Base-by-base conservation (phyloP, 2,329 filamentous ascomycete genomes). In the Dothideomycetes sp. region DNA sequence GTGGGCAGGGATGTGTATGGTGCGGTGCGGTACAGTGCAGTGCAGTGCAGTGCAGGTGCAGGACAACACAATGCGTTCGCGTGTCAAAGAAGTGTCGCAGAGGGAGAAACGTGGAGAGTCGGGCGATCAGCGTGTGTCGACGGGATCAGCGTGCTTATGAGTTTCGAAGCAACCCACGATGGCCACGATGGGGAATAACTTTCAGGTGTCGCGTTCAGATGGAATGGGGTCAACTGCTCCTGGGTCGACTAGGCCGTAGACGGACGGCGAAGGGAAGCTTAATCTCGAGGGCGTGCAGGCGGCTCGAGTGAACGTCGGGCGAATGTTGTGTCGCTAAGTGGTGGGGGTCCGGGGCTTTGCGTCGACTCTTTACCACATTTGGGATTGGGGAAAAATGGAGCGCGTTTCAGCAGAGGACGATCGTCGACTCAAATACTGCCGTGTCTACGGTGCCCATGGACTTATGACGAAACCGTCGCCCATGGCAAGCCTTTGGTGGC, bases 111-210 rank as follows among this genome's bases (percentile, higher is more conserved):
- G 65, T 67, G 65, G 64, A 62, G 62, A 64, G 52, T n/a, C n/a
- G 58, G 60, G 56, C 59, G 65, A 66, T 68, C 63, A 44, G 34
- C 57, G 52, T 58, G 52, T 52, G 50, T 57, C 53, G 55, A 49
- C 59, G 65, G 63, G 66, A 69, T 69, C 65, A 66, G 65, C 65
- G 62, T 54, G 55, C 55, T 60, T 59, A 59, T 55, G 55, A 55
- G 52, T 44, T 52, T 39, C 40, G 40, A 36, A 31, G n/a, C n/a
- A n/a, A n/a, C n/a, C n/a, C n/a, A n/a, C n/a, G n/a, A n/a, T n/a
- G n/a, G n/a, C 17, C 19, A 8, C 16, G 38, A 15, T 19, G 38
- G 11, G n/a, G 22, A 11, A n/a, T 24, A 14, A 31, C 7, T 4
- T 24, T 35, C 38, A 30, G 22, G 31, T 39, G 37, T 39, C 37